Percentiles rank a stretch among this genome's conserved stretches.
These are phyloP conservation scores for Puccinia triticina DNA, from an alignment of 1,284 basidiomycete genomes.

Conservation along the genomic window DNA sequence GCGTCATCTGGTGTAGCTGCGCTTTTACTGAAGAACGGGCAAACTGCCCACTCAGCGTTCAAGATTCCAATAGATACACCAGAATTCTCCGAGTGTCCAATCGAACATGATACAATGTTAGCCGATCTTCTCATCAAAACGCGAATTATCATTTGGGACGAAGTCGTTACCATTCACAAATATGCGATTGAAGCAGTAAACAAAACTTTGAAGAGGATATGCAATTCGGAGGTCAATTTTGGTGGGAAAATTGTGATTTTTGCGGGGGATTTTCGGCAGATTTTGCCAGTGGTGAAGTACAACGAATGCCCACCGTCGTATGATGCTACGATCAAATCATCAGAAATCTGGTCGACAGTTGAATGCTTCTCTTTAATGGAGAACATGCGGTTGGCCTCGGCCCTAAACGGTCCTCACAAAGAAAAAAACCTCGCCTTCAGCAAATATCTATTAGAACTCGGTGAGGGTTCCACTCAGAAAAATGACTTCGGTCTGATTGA, in stretches of 20 bases:
- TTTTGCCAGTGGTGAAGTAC: too few species aligned
- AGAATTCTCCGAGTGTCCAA: not conserved
- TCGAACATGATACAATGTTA: too few species aligned
- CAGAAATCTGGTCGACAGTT: not conserved
- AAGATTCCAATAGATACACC: constrained; percentile 61
- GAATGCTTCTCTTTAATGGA: not conserved
- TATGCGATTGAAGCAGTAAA: constrained; percentile 37
- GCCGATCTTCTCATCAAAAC: constrained; percentile 18
- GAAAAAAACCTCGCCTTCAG: too few species aligned
- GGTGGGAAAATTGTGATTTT: constrained; percentile 18
- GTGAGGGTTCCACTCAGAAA: not conserved
- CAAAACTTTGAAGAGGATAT: not conserved
- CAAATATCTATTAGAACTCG: not conserved
- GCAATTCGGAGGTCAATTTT: not conserved
- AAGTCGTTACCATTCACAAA: constrained; percentile 23
- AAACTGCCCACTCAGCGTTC: constrained; percentile 64
- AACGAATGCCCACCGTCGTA: too few species aligned
- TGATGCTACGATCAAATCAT: not conserved
- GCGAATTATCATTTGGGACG: too few species aligned
- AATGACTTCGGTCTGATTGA: too few species aligned
- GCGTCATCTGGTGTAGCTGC: constrained; percentile 63
- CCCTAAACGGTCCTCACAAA: not conserved
- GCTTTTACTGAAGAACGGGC: constrained; percentile 62
- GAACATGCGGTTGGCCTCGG: not conserved
- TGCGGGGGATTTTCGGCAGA: too few species aligned